phyloP scores from a whole-genome alignment of 768 basidiomycete species.

The Suillus alpinus region DNA sequence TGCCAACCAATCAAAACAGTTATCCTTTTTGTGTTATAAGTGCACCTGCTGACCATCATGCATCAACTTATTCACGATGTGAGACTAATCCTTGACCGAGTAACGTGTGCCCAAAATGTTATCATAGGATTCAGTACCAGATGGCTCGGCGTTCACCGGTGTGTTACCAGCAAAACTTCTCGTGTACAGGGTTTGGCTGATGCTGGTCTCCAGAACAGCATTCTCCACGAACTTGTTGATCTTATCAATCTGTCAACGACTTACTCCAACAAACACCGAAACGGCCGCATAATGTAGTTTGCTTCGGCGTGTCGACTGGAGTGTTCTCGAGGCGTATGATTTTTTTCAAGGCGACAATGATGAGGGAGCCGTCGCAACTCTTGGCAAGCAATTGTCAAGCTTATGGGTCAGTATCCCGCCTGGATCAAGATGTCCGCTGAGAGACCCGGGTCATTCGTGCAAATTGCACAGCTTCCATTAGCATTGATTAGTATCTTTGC shows the following conservation, averaged over 20 bases:
- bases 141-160: slow-evolving; percentile 50
- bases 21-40: too few species aligned
- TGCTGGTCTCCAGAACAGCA: slow-evolving; percentile 36
- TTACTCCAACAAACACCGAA: slow-evolving; percentile 52
- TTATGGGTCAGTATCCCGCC: slow-evolving; percentile 51
- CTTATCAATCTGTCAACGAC: slow-evolving; percentile 39
- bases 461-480: not conserved
- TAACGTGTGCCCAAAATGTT: not conserved
- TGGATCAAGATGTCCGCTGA: slow-evolving; percentile 37
- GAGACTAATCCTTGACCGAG: slow-evolving; percentile 9
- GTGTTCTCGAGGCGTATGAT: slow-evolving; percentile 47
- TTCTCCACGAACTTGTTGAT: slow-evolving; percentile 46
- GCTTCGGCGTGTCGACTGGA: slow-evolving; percentile 29
- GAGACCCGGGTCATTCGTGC: not conserved
- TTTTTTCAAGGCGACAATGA: slow-evolving; percentile 30
- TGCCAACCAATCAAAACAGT: slow-evolving; percentile 33
- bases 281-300: not conserved
- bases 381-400: slow-evolving; percentile 33
- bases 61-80: slow-evolving; percentile 48
- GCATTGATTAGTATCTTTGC: not conserved
- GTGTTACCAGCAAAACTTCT: slow-evolving; percentile 3
- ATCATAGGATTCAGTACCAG: slow-evolving; percentile 28
- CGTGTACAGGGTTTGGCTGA: not conserved
- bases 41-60: too few species aligned
- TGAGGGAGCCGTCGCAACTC: slow-evolving; percentile 23